Base-by-base conservation (phyloP, 2,329 filamentous ascomycete genomes). In the Trichoderma atrobrunneum region DNA sequence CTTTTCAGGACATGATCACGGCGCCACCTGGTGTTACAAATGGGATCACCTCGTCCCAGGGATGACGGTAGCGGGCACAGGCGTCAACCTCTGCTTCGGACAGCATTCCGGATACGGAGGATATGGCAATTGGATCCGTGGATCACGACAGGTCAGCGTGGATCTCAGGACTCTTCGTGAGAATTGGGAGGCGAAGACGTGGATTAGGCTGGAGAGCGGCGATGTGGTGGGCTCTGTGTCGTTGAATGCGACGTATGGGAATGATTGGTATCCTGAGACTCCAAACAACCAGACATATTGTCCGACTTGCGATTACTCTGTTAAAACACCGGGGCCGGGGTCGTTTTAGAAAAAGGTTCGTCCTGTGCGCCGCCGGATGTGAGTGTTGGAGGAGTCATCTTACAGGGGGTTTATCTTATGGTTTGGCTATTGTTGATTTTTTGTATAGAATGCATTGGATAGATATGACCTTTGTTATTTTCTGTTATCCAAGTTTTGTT, bases 101-200 rank as follows among this genome's bases (percentile, higher is more conserved):
- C 88, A 91, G 74, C 90, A 91, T 75, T 87, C 89, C 0, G 91
- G 91, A 0, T 93, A 93, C 70, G 91, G 91, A 0, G 91, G 91
- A 0, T 93, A 93, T 75, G 89, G 90, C 0, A 83, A 84, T 60
- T 92, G 88, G 87, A 85, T 86, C 11, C 86, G 91, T 0, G 91
- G 91, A 1, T 85, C 85, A 5, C 83, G 89, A 1, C 87, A 91
- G 75, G 80, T 92, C 14, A 75, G 84, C 2, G 74, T 91, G 1
- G 80, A 84, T 2, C 81, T 87, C 54, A 77, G 81, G 1, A 79
- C 79, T 26, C 76, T 88, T 18, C 51, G 72, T 39, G 14, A 36
- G 1, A 76, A 76, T 7, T 75, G 81, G 24, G 83, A 84, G 48
- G 79, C 88, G 0, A 84, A 89, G 39, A 91, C 88, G 0, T 92